Conservation (phyloP, 2,329 filamentous ascomycete species). For the Penicillium sp. region DNA sequence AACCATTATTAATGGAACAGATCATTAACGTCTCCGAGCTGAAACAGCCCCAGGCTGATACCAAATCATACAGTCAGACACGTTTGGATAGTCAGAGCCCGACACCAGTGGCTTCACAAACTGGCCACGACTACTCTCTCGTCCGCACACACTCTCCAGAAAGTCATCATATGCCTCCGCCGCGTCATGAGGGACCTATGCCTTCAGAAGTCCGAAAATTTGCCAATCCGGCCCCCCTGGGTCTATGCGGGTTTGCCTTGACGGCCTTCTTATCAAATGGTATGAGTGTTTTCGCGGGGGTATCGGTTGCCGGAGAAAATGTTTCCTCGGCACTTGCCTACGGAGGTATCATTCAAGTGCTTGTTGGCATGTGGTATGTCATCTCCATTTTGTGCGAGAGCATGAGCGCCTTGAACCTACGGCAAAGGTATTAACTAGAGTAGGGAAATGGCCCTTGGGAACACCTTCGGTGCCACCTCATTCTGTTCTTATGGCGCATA, state of each 20-base stretch:
- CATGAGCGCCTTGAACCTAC: too few relatives aligned
- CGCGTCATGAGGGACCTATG: background rate
- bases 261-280: conserved; percentile 24
- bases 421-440: background rate
- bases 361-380: conserved; percentile 28
- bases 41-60: conserved; percentile 8
- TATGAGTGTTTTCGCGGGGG: conserved; percentile 18
- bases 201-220: conserved; percentile 15
- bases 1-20: conserved; percentile 11
- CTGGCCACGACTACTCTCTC: conserved; percentile 6
- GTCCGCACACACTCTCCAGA: conserved; percentile 5
- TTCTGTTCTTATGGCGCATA: conserved; percentile 27
- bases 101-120: conserved; percentile 10
- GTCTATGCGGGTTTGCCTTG: conserved; percentile 25
- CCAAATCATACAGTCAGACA: conserved; percentile 5
- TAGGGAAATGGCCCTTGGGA: conserved; percentile 27
- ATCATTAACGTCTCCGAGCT: conserved; percentile 10
- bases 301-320: conserved; percentile 11
- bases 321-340: conserved; percentile 20
- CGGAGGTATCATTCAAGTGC: conserved; percentile 20
- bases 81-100: conserved; percentile 8
- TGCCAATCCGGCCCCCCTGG: conserved; percentile 24
- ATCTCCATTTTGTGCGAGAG: background rate
- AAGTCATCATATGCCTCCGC: background rate
- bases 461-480: conserved; percentile 27